Conservation (phyloP, 176 grass and related monocot genomes). For the Rhynchospora pubera region DNA sequence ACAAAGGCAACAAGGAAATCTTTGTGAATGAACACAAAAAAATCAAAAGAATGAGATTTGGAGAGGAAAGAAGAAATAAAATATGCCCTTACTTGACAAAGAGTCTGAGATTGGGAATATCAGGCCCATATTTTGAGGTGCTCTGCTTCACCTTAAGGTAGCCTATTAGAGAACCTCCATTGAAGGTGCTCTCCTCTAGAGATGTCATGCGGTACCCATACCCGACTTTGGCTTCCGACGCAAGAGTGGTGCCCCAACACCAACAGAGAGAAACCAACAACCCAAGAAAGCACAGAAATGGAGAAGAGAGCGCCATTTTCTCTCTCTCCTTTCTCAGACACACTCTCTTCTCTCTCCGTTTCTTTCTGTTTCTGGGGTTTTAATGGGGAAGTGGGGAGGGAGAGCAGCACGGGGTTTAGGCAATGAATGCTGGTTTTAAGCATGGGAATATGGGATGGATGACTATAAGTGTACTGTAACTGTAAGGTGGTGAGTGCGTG, state of each 20-base stretch:
- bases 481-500: neutral
- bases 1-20: conserved; percentile 33
- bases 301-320: neutral
- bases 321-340: neutral
- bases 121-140: conserved; percentile 65
- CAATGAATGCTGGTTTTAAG: neutral
- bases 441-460: too few species aligned
- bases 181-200: conserved; percentile 39
- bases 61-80: neutral
- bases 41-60: neutral
- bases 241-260: conserved; percentile 16
- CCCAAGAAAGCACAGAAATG: conserved; percentile 20
- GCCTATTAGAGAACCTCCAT: conserved; percentile 51
- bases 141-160: conserved; percentile 56
- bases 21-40: neutral
- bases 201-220: conserved; percentile 69
- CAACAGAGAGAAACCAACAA: conserved; percentile 24
- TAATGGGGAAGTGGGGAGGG: conserved; percentile 1
- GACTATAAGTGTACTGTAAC: too few species aligned
- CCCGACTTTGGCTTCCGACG: conserved; percentile 24
- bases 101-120: conserved; percentile 78
- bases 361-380: neutral
- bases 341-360: neutral
- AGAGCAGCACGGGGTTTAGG: neutral
- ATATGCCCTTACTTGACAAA: conserved; percentile 74